Evolutionary conservation across 2,329 filamentous ascomycete species (phyloP).

Genomic region (Botrytis fabae): DNA sequence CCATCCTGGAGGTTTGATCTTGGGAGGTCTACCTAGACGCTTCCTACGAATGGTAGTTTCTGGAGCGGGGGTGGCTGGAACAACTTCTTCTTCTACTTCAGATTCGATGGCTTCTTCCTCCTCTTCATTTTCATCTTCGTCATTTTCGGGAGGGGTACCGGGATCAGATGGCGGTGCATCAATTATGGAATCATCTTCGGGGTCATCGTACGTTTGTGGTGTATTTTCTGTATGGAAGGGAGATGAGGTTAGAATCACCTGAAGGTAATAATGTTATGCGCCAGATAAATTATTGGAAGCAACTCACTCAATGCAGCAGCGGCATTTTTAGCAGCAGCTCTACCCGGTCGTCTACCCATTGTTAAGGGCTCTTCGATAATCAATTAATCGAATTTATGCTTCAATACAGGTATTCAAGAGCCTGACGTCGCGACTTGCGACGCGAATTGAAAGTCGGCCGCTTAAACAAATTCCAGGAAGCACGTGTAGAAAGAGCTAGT

Average conservation of each 20-base stretch:
- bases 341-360: constrained; percentile 52
- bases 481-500: not conserved
- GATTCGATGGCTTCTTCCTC: constrained; percentile 29
- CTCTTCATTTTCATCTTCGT: constrained; percentile 47
- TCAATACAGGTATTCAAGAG: not conserved
- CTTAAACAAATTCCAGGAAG: constrained; percentile 5
- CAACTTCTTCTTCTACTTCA: constrained; percentile 45
- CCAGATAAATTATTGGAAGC: constrained; percentile 24
- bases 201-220: constrained; percentile 46
- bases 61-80: constrained; percentile 38
- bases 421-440: constrained; percentile 9
- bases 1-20: constrained; percentile 80
- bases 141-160: constrained; percentile 34
- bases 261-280: constrained; percentile 25
- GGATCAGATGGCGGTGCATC: constrained; percentile 42
- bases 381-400: constrained; percentile 17
- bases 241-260: constrained; percentile 10
- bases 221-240: constrained; percentile 48
- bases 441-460: constrained; percentile 17
- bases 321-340: constrained; percentile 55
- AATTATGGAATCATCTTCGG: constrained; percentile 49
- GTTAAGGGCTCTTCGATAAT: constrained; percentile 4
- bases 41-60: constrained; percentile 63
- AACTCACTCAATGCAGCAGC: constrained; percentile 54
- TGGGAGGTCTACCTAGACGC: constrained; percentile 81